These are phyloP conservation scores for Trichosporon ovoides DNA, from an alignment of 1,284 basidiomycete genomes.

Conservation along the genomic window DNA sequence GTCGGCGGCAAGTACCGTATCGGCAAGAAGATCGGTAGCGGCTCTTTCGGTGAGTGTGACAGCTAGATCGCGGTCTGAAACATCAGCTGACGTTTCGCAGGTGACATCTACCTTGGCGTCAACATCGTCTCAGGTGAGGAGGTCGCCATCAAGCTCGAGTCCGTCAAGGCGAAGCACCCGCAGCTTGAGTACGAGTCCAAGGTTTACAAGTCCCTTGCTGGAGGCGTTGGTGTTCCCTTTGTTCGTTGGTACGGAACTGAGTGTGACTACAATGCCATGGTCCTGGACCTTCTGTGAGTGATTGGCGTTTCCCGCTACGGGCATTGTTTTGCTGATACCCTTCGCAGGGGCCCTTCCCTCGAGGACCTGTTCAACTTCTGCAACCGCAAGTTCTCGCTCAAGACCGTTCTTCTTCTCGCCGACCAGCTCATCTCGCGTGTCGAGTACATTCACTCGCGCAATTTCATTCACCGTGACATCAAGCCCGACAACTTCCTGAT, in stretches of 20 bases:
- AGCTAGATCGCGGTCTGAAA: not conserved
- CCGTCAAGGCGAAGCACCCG: slow-evolving; percentile 99
- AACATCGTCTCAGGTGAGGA: slow-evolving; percentile 99
- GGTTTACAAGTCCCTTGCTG: slow-evolving; percentile 94
- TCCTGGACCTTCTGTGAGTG: slow-evolving; percentile 77
- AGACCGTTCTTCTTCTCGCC: slow-evolving; percentile 93
- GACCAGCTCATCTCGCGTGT: slow-evolving; percentile 98
- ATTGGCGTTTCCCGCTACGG: not conserved
- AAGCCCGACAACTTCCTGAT: slow-evolving; percentile 99
- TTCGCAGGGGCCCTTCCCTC: slow-evolving; percentile 70
- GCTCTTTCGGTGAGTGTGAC: slow-evolving; percentile 79
- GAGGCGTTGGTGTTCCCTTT: slow-evolving; percentile 96
- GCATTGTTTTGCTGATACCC: slow-evolving; percentile 1
- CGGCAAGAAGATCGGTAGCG: slow-evolving; percentile 99
- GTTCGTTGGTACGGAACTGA: slow-evolving; percentile 99
- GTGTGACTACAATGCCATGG: slow-evolving; percentile 99
- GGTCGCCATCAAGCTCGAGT: slow-evolving; percentile 99
- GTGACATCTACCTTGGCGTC: slow-evolving; percentile 98
- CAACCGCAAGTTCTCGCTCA: slow-evolving; percentile 95
- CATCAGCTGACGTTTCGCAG: slow-evolving; percentile 50
- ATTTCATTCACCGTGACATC: slow-evolving; percentile 99
- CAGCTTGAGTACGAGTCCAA: slow-evolving; percentile 99
- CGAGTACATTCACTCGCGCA: slow-evolving; percentile 98
- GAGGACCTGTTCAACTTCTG: slow-evolving; percentile 99
- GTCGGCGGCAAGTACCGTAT: slow-evolving; percentile 98